Percentiles rank a stretch among this genome's conserved stretches.
Evolutionary conservation across 371 early-diverging fungal species (phyloP).

Genomic region (Mucor circinelloides): DNA sequence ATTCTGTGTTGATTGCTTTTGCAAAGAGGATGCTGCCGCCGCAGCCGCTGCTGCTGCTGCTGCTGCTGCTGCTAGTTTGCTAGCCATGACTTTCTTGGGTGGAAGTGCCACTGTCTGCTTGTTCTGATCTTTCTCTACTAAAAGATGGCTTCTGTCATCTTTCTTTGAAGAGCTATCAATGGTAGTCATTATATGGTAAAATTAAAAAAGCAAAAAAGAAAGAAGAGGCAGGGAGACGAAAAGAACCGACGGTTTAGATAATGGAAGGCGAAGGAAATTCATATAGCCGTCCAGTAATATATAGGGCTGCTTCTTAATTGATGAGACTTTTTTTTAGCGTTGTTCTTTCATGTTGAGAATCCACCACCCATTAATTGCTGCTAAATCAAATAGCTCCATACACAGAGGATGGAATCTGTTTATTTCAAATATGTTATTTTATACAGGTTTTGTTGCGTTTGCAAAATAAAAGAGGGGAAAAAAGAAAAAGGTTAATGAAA

Average conservation of each 20-base stretch:
- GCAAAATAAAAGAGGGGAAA: background rate
- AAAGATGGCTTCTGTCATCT: slow-evolving; percentile 20
- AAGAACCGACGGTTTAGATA: background rate
- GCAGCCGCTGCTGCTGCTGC: slow-evolving; percentile 14
- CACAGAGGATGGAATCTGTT: background rate
- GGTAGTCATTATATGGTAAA: slow-evolving; percentile 20
- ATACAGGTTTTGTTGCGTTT: background rate
- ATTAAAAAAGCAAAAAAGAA: background rate
- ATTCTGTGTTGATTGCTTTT: background rate
- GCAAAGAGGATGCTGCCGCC: background rate
- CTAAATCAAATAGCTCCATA: background rate
- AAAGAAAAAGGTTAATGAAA: background rate
- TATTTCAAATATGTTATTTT: background rate
- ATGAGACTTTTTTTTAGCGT: background rate
- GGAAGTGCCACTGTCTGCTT: slow-evolving; percentile 24
- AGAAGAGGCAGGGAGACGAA: slow-evolving; percentile 6
- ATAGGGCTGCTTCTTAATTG: background rate
- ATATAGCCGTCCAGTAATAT: background rate
- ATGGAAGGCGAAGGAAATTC: background rate
- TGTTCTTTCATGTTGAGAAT: background rate
- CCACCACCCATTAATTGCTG: too few species aligned
- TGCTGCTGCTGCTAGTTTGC: slow-evolving; percentile 25
- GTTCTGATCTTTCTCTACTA: slow-evolving; percentile 21
- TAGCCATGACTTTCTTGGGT: slow-evolving; percentile 32
- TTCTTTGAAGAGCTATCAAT: slow-evolving; percentile 24